Conservation (phyloP, 768 basidiomycete species). For the Mycena vitilis region DNA sequence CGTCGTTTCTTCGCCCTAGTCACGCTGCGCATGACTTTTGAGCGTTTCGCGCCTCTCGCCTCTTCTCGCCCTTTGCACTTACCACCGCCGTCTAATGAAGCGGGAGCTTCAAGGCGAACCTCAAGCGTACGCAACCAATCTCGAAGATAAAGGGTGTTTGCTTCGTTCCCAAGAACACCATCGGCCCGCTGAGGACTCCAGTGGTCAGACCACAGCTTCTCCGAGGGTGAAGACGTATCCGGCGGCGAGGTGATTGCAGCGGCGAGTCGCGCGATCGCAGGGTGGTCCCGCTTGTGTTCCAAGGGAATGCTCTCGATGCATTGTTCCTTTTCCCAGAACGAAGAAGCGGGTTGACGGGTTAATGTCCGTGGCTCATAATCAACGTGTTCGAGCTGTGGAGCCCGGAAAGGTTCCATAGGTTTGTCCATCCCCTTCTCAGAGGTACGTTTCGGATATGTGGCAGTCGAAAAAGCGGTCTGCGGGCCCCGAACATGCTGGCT, state of each 20-base stretch:
- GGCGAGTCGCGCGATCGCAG: slow-evolving; percentile 60
- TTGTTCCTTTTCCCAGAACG: slow-evolving; percentile 24
- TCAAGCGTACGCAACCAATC: slow-evolving; percentile 84
- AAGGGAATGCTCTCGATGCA: slow-evolving; percentile 44
- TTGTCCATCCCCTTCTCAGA: neutral
- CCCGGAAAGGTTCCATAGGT: slow-evolving; percentile 12
- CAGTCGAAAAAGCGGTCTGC: slow-evolving; percentile 53
- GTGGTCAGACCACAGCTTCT: slow-evolving; percentile 75
- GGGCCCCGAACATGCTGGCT: slow-evolving; percentile 73
- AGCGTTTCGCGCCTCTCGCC: slow-evolving; percentile 63
- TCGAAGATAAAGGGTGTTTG: slow-evolving; percentile 74
- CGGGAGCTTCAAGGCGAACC: slow-evolving; percentile 57
- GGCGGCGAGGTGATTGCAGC: slow-evolving; percentile 35
- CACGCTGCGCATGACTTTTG: slow-evolving; percentile 68
- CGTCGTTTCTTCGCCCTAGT: slow-evolving; percentile 64
- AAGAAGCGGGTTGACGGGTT: slow-evolving; percentile 14
- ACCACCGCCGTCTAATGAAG: slow-evolving; percentile 41
- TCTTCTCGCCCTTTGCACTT: slow-evolving; percentile 36
- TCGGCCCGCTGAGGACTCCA: slow-evolving; percentile 81
- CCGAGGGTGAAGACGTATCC: slow-evolving; percentile 40
- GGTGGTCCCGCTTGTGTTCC: slow-evolving; percentile 54
- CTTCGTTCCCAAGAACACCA: slow-evolving; percentile 84
- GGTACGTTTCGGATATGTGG: slow-evolving; percentile 18
- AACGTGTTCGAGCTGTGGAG: neutral
- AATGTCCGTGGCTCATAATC: neutral